Conservation (phyloP, 768 basidiomycete species). For the Scleroderma citrinum region DNA sequence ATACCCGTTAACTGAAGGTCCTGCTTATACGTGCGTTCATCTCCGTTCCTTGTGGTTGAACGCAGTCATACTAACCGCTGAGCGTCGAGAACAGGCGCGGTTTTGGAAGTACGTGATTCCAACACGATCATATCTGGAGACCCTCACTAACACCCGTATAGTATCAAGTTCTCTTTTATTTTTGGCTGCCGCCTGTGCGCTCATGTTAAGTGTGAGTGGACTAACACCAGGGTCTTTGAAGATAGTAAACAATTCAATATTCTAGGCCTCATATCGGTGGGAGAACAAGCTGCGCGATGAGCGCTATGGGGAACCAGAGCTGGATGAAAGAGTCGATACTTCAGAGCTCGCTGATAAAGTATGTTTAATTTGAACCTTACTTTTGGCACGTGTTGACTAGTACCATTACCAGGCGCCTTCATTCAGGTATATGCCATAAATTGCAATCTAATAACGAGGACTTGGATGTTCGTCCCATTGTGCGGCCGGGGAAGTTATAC, state of each 20-base stretch:
- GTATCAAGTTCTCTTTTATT: slow-evolving; percentile 22
- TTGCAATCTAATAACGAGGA: not conserved
- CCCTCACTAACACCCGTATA: not conserved
- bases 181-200: slow-evolving; percentile 11
- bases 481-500: too few species aligned
- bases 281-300: slow-evolving; percentile 56
- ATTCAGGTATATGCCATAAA: slow-evolving; percentile 49
- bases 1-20: slow-evolving; percentile 37
- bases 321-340: slow-evolving; percentile 50
- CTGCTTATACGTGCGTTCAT: slow-evolving; percentile 29
- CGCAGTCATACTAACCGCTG: not conserved
- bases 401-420: slow-evolving; percentile 40
- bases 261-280: slow-evolving; percentile 53
- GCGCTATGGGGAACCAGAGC: slow-evolving; percentile 44
- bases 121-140: not conserved
- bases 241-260: not conserved
- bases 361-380: slow-evolving; percentile 5
- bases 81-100: slow-evolving; percentile 9
- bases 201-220: slow-evolving; percentile 16
- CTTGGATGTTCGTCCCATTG: too few species aligned
- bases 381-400: not conserved
- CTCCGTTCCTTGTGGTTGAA: not conserved
- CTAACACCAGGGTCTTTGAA: not conserved
- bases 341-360: slow-evolving; percentile 63
- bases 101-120: slow-evolving; percentile 10